These are phyloP conservation scores for Scenedesmus sp. DNA, from an alignment of 163 green algal species.

Conservation along the genomic window DNA sequence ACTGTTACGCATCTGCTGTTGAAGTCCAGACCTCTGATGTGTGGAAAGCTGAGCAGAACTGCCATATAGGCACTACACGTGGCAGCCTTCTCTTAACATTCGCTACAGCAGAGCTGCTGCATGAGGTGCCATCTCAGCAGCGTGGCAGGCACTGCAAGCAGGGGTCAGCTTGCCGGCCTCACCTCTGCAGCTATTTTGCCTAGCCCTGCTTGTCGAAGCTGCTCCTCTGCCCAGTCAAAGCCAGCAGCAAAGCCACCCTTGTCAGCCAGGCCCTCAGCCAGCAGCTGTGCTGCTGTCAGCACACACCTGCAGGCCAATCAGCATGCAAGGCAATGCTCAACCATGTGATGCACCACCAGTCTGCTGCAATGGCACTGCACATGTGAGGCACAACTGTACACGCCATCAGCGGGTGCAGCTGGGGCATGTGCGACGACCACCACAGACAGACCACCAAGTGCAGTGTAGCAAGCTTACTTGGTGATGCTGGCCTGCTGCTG, in stretches of 20 bases:
- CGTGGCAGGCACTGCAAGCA: neutral
- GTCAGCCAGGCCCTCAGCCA: conserved; percentile 70
- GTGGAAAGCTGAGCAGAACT: neutral
- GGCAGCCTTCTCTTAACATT: no score
- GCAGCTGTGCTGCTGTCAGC: conserved; percentile 71
- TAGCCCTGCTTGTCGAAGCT: conserved; percentile 68
- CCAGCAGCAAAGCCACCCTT: conserved; percentile 54
- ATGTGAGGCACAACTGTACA: neutral
- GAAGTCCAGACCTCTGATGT: neutral
- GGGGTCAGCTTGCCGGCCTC: no score
- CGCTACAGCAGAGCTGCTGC: no score
- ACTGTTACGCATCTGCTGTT: no score
- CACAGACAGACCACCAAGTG: no score
- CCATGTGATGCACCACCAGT: neutral
- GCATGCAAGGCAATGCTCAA: neutral
- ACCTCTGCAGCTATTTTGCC: conserved; percentile 74
- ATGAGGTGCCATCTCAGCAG: no score
- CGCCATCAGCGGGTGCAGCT: no score
- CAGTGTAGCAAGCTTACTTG: conserved; percentile 33
- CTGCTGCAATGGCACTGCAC: neutral
- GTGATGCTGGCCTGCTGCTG: conserved; percentile 67
- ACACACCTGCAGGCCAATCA: conserved; percentile 60
- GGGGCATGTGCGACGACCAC: neutral
- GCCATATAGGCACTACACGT: no score
- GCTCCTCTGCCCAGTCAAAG: conserved; percentile 74